Evolutionary conservation across 1,284 basidiomycete species (phyloP).

Genomic region (Puccinia novopanici): DNA sequence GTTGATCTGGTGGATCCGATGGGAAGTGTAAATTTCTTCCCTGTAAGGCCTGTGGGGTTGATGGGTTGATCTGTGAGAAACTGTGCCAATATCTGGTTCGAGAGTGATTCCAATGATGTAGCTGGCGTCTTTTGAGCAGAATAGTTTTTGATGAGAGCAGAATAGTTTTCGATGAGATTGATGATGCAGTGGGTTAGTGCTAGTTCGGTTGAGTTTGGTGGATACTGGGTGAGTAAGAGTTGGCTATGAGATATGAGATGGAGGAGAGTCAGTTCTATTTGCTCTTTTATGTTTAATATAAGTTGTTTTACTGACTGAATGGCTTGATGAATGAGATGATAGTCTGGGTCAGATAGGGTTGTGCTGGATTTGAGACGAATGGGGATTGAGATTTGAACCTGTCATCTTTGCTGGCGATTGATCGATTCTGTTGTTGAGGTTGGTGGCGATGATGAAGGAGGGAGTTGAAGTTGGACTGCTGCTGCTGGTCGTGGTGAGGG

Average conservation of each 20-base stretch:
- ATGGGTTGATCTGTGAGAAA: conserved; percentile 24
- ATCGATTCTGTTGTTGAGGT: background rate
- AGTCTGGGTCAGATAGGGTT: background rate
- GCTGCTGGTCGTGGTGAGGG: background rate
- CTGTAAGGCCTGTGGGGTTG: conserved; percentile 26
- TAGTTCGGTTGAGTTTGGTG: background rate
- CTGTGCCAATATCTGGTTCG: no score
- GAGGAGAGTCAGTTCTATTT: no score
- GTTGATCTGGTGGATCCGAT: conserved; percentile 33
- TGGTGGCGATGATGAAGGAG: background rate
- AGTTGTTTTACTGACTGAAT: background rate
- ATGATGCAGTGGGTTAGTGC: background rate
- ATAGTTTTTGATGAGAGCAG: no score
- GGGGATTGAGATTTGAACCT: conserved; percentile 38
- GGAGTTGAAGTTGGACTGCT: conserved; percentile 17
- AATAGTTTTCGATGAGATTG: background rate
- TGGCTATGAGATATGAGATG: background rate
- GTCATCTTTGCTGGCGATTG: background rate
- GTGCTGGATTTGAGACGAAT: conserved; percentile 10
- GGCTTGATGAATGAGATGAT: background rate
- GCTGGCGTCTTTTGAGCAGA: no score
- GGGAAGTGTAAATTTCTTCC: conserved; percentile 31
- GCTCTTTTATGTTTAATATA: background rate
- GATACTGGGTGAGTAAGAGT: background rate
- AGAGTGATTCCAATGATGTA: no score